Evolutionary conservation across 371 early-diverging fungal species (phyloP).

Genomic region (Apophysomyces ossiformis): DNA sequence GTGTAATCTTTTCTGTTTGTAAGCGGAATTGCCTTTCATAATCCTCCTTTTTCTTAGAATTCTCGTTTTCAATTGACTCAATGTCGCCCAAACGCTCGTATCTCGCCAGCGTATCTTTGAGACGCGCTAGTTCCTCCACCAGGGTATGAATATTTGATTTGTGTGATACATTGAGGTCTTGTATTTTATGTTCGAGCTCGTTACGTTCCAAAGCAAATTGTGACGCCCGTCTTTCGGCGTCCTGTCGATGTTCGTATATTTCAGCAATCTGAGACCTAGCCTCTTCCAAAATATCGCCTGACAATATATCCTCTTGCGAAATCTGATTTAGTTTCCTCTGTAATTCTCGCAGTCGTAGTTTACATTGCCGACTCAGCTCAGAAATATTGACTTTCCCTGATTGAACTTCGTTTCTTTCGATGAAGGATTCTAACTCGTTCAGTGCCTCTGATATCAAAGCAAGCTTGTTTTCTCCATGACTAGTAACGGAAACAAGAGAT

Average conservation of each 20-base stretch:
- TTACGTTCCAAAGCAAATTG: conserved; percentile 17
- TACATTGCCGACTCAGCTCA: conserved; percentile 5
- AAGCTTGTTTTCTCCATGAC: neutral
- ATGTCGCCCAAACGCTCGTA: conserved; percentile 11
- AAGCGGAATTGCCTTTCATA: neutral
- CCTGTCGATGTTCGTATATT: conserved; percentile 10
- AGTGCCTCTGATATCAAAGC: neutral
- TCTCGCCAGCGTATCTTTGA: conserved; percentile 7
- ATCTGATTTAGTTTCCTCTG: neutral
- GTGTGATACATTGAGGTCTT: conserved; percentile 6
- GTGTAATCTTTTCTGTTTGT: neutral
- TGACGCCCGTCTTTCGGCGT: conserved; percentile 14
- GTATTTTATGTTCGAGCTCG: conserved; percentile 12
- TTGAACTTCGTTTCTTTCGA: neutral
- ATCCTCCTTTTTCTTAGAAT: neutral
- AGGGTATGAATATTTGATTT: conserved; percentile 11
- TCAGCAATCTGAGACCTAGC: conserved; percentile 13
- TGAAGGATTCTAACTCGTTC: neutral
- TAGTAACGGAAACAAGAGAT: neutral
- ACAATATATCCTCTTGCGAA: neutral
- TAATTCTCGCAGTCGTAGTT: neutral
- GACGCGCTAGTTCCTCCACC: conserved; percentile 11
- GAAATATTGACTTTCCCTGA: neutral
- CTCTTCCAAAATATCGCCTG: conserved; percentile 1
- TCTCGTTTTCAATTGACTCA: neutral